Conservation (phyloP, 2,329 filamentous ascomycete species). For the Penicillium sp. region DNA sequence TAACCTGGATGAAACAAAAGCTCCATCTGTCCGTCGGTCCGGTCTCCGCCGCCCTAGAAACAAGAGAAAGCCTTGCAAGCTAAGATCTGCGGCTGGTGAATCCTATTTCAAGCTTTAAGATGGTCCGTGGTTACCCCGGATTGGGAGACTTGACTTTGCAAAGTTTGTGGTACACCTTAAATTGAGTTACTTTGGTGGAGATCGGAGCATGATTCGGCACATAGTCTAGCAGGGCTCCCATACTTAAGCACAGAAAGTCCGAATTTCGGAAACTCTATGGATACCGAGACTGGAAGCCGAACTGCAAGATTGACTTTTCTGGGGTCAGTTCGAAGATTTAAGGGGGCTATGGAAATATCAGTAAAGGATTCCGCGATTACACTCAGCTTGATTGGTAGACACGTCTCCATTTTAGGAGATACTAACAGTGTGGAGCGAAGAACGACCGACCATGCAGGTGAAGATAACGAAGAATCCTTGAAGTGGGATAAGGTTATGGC, state of each 20-base stretch:
- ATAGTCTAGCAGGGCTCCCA: neutral
- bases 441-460: neutral
- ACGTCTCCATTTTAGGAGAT: neutral
- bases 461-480: neutral
- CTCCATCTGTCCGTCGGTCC: neutral
- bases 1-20: neutral
- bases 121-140: conserved; percentile 6
- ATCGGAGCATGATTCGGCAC: conserved; percentile 6
- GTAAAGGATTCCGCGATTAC: neutral
- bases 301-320: neutral
- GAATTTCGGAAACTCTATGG: conserved; percentile 1
- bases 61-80: neutral
- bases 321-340: neutral
- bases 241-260: neutral
- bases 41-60: neutral
- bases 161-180: neutral
- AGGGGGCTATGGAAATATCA: neutral
- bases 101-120: neutral
- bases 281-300: conserved; percentile 7
- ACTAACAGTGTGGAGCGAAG: neutral
- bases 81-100: conserved; percentile 1
- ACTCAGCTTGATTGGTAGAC: neutral
- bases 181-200: conserved; percentile 4
- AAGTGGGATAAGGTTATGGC: neutral
- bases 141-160: neutral